A percentile compares a stretch with the other conserved stretches of the same genome.
Conservation (phyloP, 75 land plant genomes). For the Pseudotsuga menziesii region DNA sequence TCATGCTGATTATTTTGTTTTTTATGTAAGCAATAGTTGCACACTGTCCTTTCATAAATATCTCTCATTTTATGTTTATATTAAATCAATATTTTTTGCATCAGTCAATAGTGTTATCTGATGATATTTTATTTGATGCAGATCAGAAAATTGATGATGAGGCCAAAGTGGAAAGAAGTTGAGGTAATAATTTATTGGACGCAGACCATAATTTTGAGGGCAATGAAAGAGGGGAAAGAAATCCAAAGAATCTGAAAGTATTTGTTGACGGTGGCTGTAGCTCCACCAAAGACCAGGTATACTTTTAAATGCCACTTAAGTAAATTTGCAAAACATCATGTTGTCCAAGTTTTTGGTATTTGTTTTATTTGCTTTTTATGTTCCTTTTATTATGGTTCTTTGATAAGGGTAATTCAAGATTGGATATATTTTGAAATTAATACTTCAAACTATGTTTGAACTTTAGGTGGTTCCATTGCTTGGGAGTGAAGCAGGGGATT, state of each 20-base stretch:
- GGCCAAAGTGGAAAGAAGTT: background rate
- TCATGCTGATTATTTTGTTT: background rate
- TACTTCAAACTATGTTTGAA: background rate
- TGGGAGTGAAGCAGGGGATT: constrained; percentile 12
- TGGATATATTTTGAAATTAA: background rate
- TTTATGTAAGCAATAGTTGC: background rate
- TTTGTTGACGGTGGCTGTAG: constrained; percentile 3
- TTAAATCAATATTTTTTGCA: background rate
- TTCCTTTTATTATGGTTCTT: background rate
- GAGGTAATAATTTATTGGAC: background rate
- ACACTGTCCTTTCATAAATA: background rate
- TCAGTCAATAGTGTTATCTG: background rate
- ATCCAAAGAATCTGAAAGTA: constrained; percentile 4
- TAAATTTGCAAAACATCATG: background rate
- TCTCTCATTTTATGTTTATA: background rate
- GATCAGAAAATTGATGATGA: constrained; percentile 1
- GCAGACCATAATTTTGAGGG: background rate
- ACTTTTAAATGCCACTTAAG: background rate
- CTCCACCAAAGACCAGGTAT: constrained; percentile 5
- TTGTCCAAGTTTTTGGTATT: background rate
- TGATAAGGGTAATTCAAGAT: background rate
- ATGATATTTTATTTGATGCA: background rate
- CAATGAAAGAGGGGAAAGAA: no score
- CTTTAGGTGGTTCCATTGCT: constrained; percentile 12
- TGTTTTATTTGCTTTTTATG: background rate